A percentile compares a stretch with the other conserved stretches of the same genome.
Evolutionary conservation across 2,329 filamentous ascomycete genomes (phyloP).

Genomic region (Penicillium hesseltinei): DNA sequence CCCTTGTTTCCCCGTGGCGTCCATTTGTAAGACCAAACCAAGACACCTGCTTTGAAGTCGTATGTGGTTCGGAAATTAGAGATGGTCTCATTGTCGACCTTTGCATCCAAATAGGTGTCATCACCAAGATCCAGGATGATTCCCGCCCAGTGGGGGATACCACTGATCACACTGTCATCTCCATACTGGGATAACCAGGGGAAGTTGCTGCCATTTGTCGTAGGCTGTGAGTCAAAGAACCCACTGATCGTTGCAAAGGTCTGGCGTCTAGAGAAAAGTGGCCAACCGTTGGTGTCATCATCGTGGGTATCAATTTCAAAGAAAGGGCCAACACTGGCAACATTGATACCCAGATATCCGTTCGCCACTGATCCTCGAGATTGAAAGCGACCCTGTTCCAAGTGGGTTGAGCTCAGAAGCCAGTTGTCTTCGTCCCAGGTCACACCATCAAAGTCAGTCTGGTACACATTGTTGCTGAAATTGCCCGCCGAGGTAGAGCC

Average conservation of each 20-base stretch:
- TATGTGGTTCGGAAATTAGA: constrained; percentile 60
- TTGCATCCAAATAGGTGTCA: constrained; percentile 58
- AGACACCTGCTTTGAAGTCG: constrained; percentile 61
- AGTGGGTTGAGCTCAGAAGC: constrained; percentile 52
- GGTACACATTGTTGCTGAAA: constrained; percentile 37
- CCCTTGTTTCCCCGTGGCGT: constrained; percentile 50
- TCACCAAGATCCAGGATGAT: constrained; percentile 58
- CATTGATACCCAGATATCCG: constrained; percentile 63
- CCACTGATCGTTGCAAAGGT: constrained; percentile 67
- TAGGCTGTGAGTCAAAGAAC: constrained; percentile 62
- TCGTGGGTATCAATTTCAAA: constrained; percentile 60
- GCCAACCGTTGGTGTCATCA: constrained; percentile 64
- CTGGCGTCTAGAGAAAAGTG: constrained; percentile 61
- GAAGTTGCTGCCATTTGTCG: constrained; percentile 62
- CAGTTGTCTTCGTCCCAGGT: constrained; percentile 61
- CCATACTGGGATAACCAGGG: constrained; percentile 68
- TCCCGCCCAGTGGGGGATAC: constrained; percentile 67
- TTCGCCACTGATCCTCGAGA: constrained; percentile 61
- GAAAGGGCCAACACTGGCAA: constrained; percentile 63
- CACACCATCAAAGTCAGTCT: constrained; percentile 53
- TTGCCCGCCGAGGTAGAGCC: constrained; percentile 9
- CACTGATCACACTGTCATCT: constrained; percentile 67
- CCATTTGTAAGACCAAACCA: constrained; percentile 68
- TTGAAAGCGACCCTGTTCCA: constrained; percentile 60
- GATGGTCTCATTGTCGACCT: constrained; percentile 58